Evolutionary conservation across 1,284 basidiomycete genomes (phyloP).

Genomic region (Xerocomus minutiporus): DNA sequence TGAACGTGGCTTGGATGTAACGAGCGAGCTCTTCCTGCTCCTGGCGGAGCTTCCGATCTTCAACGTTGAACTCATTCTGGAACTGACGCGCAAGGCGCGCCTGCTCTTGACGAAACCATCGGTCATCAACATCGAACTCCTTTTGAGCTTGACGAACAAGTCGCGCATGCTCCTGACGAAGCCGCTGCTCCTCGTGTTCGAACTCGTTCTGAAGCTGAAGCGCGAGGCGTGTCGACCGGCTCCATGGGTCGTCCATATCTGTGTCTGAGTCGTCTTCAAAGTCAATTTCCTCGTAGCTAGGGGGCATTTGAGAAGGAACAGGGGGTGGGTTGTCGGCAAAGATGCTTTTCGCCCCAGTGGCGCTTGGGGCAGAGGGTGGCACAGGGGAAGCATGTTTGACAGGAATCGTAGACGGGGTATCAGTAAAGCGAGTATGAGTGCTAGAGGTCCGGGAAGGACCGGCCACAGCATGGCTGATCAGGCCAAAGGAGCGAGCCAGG

Average conservation of each 20-base stretch:
- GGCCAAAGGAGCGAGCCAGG: slow-evolving; percentile 5
- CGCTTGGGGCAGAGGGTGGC: not conserved
- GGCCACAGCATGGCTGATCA: slow-evolving; percentile 18
- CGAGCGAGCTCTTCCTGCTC: slow-evolving; percentile 37
- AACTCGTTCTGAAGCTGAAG: slow-evolving; percentile 40
- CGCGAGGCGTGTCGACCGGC: slow-evolving; percentile 24
- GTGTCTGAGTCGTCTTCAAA: not conserved
- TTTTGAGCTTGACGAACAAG: slow-evolving; percentile 28
- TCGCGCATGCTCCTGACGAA: slow-evolving; percentile 36
- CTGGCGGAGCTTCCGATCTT: slow-evolving; percentile 35
- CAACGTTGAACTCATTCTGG: slow-evolving; percentile 42
- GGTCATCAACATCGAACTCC: slow-evolving; percentile 41
- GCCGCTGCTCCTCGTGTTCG: slow-evolving; percentile 41
- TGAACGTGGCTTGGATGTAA: slow-evolving; percentile 33
- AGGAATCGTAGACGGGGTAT: not conserved
- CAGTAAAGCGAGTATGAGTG: not conserved
- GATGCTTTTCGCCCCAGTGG: slow-evolving; percentile 20
- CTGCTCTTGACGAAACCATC: slow-evolving; percentile 35
- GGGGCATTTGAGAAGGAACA: slow-evolving; percentile 10
- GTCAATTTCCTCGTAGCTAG: slow-evolving; percentile 12
- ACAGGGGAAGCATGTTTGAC: not conserved
- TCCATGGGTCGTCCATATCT: slow-evolving; percentile 11
- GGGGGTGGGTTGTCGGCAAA: slow-evolving; percentile 31
- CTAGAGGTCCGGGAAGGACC: slow-evolving; percentile 29
- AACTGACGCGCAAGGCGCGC: slow-evolving; percentile 20